These are phyloP conservation scores for Elaeis oleifera DNA, from an alignment of 202 grass and related monocot genomes.

Conservation along the genomic window DNA sequence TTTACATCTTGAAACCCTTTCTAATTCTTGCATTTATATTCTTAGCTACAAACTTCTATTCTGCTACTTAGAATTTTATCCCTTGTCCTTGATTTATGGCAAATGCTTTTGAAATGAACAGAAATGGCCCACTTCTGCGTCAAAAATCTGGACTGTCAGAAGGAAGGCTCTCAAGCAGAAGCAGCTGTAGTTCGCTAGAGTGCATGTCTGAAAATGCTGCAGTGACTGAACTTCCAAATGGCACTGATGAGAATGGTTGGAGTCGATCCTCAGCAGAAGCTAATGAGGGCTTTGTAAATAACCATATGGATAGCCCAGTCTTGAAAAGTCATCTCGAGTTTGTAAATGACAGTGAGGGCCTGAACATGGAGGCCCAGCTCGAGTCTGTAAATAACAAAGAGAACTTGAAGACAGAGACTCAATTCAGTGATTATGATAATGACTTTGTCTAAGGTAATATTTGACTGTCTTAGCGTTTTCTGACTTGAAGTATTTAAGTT, in stretches of 20 bases:
- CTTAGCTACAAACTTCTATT: too few species aligned
- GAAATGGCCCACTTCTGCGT: conserved; percentile 33
- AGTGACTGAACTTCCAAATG: conserved; percentile 19
- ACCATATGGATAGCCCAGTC: conserved; percentile 26
- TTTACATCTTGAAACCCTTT: too few species aligned
- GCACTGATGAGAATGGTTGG: conserved; percentile 31
- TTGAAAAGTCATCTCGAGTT: conserved; percentile 36
- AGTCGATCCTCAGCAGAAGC: conserved; percentile 32
- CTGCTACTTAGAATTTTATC: too few species aligned
- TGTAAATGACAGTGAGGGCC: conserved; percentile 61
- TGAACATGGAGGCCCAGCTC: conserved; percentile 53
- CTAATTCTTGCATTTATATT: too few species aligned
- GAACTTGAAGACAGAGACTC: conserved; percentile 45
- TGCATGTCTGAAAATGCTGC: conserved; percentile 40
- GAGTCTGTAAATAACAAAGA: conserved; percentile 73
- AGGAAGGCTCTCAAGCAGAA: conserved; percentile 45
- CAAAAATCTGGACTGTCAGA: conserved; percentile 45
- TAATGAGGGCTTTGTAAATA: conserved; percentile 59
- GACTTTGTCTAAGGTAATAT: conserved; percentile 32
- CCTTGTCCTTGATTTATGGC: conserved; percentile 15
- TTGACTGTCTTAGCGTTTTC: neutral
- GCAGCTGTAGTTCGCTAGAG: conserved; percentile 69
- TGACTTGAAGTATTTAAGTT: too few species aligned
- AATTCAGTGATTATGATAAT: conserved; percentile 41
- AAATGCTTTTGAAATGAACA: conserved; percentile 35